Conservation (phyloP, 1,284 basidiomycete species). For the Leucoagaricus sp. region DNA sequence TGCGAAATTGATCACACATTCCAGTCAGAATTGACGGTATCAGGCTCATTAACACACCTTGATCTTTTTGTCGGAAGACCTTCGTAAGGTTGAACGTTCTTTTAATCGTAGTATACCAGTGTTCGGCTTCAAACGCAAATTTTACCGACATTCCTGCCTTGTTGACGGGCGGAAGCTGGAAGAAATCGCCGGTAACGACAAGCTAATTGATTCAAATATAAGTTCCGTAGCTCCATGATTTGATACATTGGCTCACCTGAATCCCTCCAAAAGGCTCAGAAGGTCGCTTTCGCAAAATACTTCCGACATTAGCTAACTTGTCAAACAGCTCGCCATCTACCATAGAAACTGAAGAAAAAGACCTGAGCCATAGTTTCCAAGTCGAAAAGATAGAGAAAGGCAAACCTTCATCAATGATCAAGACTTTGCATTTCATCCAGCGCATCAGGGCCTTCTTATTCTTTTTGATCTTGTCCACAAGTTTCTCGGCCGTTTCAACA, state of each 20-base stretch:
- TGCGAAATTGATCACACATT: conserved; percentile 28
- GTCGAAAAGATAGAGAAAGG: background rate
- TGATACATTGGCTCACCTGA: conserved; percentile 53
- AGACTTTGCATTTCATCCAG: conserved; percentile 77
- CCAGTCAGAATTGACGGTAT: background rate
- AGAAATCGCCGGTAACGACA: conserved; percentile 94
- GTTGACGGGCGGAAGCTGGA: conserved; percentile 91
- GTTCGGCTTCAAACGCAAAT: conserved; percentile 90
- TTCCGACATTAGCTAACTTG: conserved; percentile 72
- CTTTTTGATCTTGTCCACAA: conserved; percentile 70
- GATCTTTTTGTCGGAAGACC: conserved; percentile 82
- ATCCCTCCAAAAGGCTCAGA: conserved; percentile 90
- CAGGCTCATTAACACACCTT: conserved; percentile 41
- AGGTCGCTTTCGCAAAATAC: conserved; percentile 58
- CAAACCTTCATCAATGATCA: conserved; percentile 94
- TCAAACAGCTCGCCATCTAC: conserved; percentile 93
- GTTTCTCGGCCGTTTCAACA: conserved; percentile 61
- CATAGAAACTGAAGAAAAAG: conserved; percentile 85
- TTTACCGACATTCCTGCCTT: conserved; percentile 40
- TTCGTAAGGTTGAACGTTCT: conserved; percentile 86
- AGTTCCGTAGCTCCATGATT: background rate
- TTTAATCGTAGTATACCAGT: conserved; percentile 80
- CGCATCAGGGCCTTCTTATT: conserved; percentile 69
- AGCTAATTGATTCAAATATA: conserved; percentile 42
- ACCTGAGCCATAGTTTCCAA: background rate